A percentile compares a stretch with the other conserved stretches of the same genome.
Evolutionary conservation across 2,329 filamentous ascomycete species (phyloP).

Genomic region (Phaeosphaeria sp.): DNA sequence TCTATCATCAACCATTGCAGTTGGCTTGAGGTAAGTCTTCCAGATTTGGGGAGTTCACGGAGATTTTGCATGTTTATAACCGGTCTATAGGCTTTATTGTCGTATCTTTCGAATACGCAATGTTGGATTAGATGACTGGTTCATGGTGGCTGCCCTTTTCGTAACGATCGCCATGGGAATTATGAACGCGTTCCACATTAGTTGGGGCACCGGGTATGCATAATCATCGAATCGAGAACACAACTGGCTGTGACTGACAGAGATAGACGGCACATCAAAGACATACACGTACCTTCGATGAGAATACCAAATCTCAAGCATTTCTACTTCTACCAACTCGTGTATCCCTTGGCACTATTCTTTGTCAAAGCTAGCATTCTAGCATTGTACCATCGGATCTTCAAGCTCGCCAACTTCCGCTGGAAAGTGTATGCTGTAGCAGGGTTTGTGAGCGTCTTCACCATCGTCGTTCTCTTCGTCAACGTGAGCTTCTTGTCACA

Average conservation of each 20-base stretch:
- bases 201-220: constrained; percentile 7
- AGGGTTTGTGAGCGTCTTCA: constrained; percentile 12
- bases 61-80: not conserved
- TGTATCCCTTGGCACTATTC: constrained; percentile 26
- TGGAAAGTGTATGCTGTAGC: constrained; percentile 10
- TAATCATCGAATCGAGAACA: not conserved
- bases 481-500: constrained; percentile 8
- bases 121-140: constrained; percentile 23
- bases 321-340: constrained; percentile 31
- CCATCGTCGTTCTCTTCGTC: constrained; percentile 17
- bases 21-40: not conserved
- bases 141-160: constrained; percentile 17
- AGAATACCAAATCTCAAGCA: constrained; percentile 24
- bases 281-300: constrained; percentile 12
- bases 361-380: constrained; percentile 31
- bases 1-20: constrained; percentile 13
- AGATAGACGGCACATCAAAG: constrained; percentile 11
- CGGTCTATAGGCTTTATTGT: constrained; percentile 16
- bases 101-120: constrained; percentile 11
- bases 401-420: constrained; percentile 16
- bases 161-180: constrained; percentile 5
- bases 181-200: constrained; percentile 6
- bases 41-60: not conserved
- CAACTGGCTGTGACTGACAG: not conserved
- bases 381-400: constrained; percentile 28